Base-by-base conservation (phyloP, 2,329 filamentous ascomycete species). In the Botryotinia narcissicola region DNA sequence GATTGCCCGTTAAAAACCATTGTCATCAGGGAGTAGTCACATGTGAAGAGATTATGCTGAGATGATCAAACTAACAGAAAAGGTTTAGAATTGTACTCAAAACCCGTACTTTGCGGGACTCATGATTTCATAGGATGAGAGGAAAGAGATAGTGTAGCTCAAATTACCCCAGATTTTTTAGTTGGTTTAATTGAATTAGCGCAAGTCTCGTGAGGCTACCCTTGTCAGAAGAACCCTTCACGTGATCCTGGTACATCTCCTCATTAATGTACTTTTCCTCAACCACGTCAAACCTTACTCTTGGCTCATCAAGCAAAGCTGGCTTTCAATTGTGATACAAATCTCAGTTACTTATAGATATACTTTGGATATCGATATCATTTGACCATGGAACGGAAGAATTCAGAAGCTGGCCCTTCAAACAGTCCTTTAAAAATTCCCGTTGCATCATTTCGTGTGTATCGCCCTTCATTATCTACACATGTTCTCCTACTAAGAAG, bases 351-450 rank as follows among this genome's bases (percentile, higher is more conserved):
- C 10, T 32, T 2, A 9, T 18, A 32, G 7, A 51, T 2, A 37
- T 22, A 25, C 3, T n/a, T 25, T 22, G 22, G 12, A 32, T 22
- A 4, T 25, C 35, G 7, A 7, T 61, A 22, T 12, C 0, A 32
- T 35, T 9, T 18, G 22, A 22, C 44, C 35, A 73, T 70, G 75
- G 84, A 86, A 75, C 84, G 83, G 78, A 86, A 84, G 79, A 81
- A 81, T 77, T 81, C 83, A 72, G 85, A 86, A 79, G 81, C 83
- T 70, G 83, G 82, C 42, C 80, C 83, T 76, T 80, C 82, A 9
- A 80, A 78, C 71, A 40, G 73, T 40, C 37, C 32, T 57, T 22
- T n/a, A 1, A 76, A 75, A 32, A 78, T 76, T 37, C 80, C 79
- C 22, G 64, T 73, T 68, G 76, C 77, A 35, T 79, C 79, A 51